Evolutionary conservation across 176 grass and related monocot species (phyloP).

Genomic region (Triticum turgidum): DNA sequence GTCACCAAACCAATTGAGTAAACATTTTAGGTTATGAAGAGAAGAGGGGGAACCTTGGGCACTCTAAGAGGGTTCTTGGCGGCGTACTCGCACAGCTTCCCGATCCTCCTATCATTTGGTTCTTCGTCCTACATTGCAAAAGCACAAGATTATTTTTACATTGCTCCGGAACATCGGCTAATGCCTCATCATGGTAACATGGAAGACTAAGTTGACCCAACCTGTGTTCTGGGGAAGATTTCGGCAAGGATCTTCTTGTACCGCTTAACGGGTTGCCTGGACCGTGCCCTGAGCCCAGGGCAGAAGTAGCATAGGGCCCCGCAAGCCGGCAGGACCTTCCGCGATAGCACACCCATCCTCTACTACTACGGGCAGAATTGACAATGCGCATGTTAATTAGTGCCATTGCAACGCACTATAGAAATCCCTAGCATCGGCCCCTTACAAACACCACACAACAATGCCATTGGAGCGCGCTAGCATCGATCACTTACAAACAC

Average conservation of each 20-base stretch:
- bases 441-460: no score
- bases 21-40: not conserved
- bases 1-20: not conserved
- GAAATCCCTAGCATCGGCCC: no score
- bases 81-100: slow-evolving; percentile 74
- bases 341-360: no score
- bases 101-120: slow-evolving; percentile 65
- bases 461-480: no score
- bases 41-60: slow-evolving; percentile 42
- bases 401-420: no score
- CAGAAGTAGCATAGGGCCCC: slow-evolving; percentile 64
- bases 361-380: no score
- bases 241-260: slow-evolving; percentile 85
- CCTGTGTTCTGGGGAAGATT: slow-evolving; percentile 46
- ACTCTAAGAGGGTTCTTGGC: slow-evolving; percentile 58
- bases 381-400: no score
- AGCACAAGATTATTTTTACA: no score
- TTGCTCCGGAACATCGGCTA: no score
- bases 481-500: no score
- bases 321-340: slow-evolving; percentile 54
- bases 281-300: slow-evolving; percentile 46
- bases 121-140: slow-evolving; percentile 38
- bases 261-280: slow-evolving; percentile 64
- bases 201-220: no score
- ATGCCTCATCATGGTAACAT: no score